Base-by-base conservation (phyloP, 306 rosid species). In the Pyrus communis region DNA sequence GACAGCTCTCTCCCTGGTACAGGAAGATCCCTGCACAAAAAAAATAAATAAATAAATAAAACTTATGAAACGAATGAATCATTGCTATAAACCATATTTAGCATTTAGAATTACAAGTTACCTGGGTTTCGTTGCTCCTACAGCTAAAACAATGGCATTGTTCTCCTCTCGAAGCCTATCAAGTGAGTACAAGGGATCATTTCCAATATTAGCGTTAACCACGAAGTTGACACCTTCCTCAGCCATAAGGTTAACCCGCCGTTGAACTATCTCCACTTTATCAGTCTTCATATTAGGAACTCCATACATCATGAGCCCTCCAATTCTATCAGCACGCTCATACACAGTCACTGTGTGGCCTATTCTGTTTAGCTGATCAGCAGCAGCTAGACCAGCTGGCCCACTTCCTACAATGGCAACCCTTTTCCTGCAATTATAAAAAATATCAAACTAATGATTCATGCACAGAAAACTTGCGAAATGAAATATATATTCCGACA, bases 251-350 rank as follows among this genome's bases (percentile, higher is more conserved):
- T 96, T 84, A 72, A 96, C 99, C 60, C 99, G 84, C 38, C 98
- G 86, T 80, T 89, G 98, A 78, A 96, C 99, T 64, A 92, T 55
- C 72, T 92, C 97, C 69, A 77, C 78, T 67, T 88, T 88, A 86
- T 86, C 85, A 80, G 99, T 58, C 80, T 96, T 96, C 99, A 96
- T 96, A 88, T 96, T 96, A 71, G 99, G 99, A 76, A 96, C 98
- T 69, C 99, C 99, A 78, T 96, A 96, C 97, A 96, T 96, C 99
- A 96, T 96, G 79, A 96, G 99, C 77, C 99, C 99, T 78, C 91
- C 91, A 73, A 88, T 82, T 69, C 89, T 80, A 46, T 88, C 91
- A 57, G 91, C 81, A 52, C 91, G 88, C 81, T 88, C 91, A 27
- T 76, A 88, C 54, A 88, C 88, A 10, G 88, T 88, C 77, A 96